Evolutionary conservation across 129 eudicot genomes (phyloP).

Genomic region (Chrysanthemum lavandulifolium): DNA sequence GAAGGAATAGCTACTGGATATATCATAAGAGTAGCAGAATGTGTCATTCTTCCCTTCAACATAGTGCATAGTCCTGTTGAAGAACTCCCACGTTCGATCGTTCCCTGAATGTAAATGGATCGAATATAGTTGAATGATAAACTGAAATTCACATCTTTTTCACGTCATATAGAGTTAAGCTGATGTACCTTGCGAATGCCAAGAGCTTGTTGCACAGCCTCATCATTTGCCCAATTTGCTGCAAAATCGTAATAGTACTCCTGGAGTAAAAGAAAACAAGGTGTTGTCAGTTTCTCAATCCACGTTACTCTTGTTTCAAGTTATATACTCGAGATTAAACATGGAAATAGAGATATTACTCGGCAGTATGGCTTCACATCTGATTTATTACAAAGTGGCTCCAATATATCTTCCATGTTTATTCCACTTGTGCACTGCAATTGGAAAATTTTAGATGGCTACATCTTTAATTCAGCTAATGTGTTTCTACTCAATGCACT

Average conservation of each 20-base stretch:
- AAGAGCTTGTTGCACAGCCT: constrained; percentile 38
- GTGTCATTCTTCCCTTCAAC: constrained; percentile 29
- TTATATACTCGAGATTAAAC: not conserved
- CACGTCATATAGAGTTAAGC: not conserved
- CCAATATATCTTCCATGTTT: constrained; percentile 35
- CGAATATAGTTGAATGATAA: not conserved
- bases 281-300: not conserved
- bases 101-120: constrained; percentile 20
- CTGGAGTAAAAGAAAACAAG: constrained; percentile 9
- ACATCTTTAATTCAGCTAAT: not conserved
- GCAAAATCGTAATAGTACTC: constrained; percentile 29
- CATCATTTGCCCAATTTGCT: constrained; percentile 28
- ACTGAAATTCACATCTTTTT: not conserved
- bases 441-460: not conserved
- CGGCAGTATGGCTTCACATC: constrained; percentile 35
- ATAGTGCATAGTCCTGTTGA: constrained; percentile 29
- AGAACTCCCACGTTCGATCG: constrained; percentile 31
- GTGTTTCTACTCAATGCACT: not conserved
- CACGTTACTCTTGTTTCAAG: not conserved
- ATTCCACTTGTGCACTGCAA: constrained; percentile 32
- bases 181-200: constrained; percentile 25
- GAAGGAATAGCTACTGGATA: constrained; percentile 21
- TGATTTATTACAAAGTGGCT: constrained; percentile 36
- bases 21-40: constrained; percentile 35
- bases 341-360: constrained; percentile 10